Evolutionary conservation across 2,329 filamentous ascomycete species (phyloP), one percentile per base, ranked within the genome.

Genomic region (Colletotrichum paranaense): DNA sequence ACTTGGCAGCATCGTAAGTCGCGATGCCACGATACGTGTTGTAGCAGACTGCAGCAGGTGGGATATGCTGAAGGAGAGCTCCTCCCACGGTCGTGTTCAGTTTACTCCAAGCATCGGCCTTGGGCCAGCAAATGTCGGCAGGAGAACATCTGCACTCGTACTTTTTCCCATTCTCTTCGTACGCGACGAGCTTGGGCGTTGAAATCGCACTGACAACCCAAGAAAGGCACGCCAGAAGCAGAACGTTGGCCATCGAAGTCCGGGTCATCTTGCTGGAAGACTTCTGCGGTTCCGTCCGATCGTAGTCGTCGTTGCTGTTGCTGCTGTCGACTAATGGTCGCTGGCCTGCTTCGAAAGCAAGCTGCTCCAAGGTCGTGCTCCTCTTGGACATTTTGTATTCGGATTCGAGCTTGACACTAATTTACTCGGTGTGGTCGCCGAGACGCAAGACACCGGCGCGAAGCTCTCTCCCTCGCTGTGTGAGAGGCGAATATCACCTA

Each of bases 121-220:
- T 80, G 0, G 88, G 88, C 89, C 88, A 90, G 78, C 85, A 87
- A 3, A 75, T 22, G 62, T 89, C 87, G 7, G 83, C 84, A 0
- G 88, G 88, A 56, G 86, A 84, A 78, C 85, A 87, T 56, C 83
- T 83, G 78, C 86, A 88, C 12, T 52, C 56, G 14, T 75, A 74
- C 1, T 65, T 53, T 5, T 55, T 63, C 22, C 72, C 72, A 24
- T 67, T 59, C 52, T 74, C 72, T 6, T 42, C 24, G 16, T 67
- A 74, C n/a, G 57, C 52, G 22, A 72, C 72, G 8, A 65, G 42
- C 22, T 38, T 55, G 24, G 30, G 19, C 7, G 60, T 52, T 7
- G 28, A 56, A 16, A 62, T 14, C 2, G 56, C 60, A 9, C 24
- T 62, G 60, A 59, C 60, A 38, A 62, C 32, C 3, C 65, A 24